Evolutionary conservation across 2,329 filamentous ascomycete species (phyloP), one percentile per base, ranked within the genome.

Genomic region (Ceratocystis albifundus): DNA sequence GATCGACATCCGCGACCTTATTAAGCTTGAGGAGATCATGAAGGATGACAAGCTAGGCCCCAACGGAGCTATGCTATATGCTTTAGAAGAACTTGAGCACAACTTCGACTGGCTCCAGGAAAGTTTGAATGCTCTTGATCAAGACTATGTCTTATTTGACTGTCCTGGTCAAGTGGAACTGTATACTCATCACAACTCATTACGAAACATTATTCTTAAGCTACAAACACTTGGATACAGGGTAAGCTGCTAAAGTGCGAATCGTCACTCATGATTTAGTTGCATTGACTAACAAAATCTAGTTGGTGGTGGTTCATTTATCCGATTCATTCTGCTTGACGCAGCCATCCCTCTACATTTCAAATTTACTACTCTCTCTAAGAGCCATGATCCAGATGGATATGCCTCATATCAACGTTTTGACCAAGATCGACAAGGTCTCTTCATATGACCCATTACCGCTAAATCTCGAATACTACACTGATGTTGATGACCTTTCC

Each of bases 351-450:
- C 84, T 97, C 68, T 99, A 96, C 76, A 88, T 99, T 68, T 96
- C 93, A 70, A 94, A 95, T 71, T 82, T 99, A 67, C 86, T 99
- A 66, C 86, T 99, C 28, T 93, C 91, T 66, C 84, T 99, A 70
- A 88, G 94, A 70, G 92, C 90, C 71, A 99, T 99, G 93, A 85
- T 99, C 65, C 94, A 97, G 77, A 93, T 99, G 83, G 94, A 97
- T 73, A 88, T 97, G 69, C 91, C 94, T 0, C 90, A 96, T 73
- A 81, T 99, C 70, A 99, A 99, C 73, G 89, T 99, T 69, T 83
- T 99, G 30, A 96, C 92, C 67, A 99, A 99, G 77, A 96, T 99
- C 77, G 94, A 99, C 77, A 96, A 96, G 73, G 81, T 99, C 65
- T 80, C 86, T 45, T 85, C 88, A 64, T 96, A 96, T 73, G 87